phyloP scores from a whole-genome alignment of 1,284 basidiomycete species.

The Apiotrichum gracile region DNA sequence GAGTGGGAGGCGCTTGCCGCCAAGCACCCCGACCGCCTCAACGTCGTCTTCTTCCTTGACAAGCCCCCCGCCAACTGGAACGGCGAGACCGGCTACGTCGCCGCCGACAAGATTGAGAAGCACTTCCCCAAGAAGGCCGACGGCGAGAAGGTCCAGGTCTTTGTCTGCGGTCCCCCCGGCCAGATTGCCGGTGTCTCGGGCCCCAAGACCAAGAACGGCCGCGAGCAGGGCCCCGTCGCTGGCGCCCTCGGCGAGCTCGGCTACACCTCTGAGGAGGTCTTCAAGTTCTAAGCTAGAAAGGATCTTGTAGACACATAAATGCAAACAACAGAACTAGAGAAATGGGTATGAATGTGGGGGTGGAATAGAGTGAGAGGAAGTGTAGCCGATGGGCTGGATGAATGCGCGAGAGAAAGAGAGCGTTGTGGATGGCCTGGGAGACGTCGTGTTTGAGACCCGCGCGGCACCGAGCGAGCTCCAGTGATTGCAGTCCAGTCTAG shows the following conservation, averaged over 20 bases:
- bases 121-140: slow-evolving; percentile 58
- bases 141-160: slow-evolving; percentile 77
- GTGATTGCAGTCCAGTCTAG: no score
- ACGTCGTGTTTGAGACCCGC: no score
- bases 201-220: slow-evolving; percentile 53
- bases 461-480: no score
- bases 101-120: slow-evolving; percentile 63
- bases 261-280: slow-evolving; percentile 64
- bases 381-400: not conserved
- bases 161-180: slow-evolving; percentile 86
- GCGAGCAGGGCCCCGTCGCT: slow-evolving; percentile 74
- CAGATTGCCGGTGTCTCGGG: slow-evolving; percentile 71
- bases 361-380: not conserved
- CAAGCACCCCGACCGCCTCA: slow-evolving; percentile 61
- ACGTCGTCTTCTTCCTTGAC: slow-evolving; percentile 82
- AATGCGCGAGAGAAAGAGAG: no score
- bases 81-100: slow-evolving; percentile 53
- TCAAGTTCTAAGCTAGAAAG: slow-evolving; percentile 43
- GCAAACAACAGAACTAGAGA: not conserved
- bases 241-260: slow-evolving; percentile 82
- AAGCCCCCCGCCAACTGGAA: slow-evolving; percentile 66
- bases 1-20: slow-evolving; percentile 71
- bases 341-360: no score
- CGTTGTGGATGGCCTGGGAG: not conserved
- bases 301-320: not conserved